Percentiles rank a stretch among this genome's conserved stretches.
Evolutionary conservation across 2,329 filamentous ascomycete genomes (phyloP).

Genomic region (Annulohypoxylon truncatum): DNA sequence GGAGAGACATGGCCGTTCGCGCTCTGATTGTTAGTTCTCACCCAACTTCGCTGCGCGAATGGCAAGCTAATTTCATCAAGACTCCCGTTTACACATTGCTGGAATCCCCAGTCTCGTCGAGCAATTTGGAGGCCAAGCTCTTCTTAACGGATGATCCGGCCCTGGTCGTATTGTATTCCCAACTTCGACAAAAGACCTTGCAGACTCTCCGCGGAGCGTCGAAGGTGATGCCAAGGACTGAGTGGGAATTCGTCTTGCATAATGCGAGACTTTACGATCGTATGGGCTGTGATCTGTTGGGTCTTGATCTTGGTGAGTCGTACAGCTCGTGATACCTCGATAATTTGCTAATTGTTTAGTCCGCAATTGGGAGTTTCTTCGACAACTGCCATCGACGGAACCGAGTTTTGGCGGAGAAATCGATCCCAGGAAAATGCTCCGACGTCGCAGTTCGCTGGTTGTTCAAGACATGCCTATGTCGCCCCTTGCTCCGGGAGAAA

Average conservation of each 20-base stretch:
- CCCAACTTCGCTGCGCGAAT: neutral
- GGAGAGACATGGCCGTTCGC: conserved; percentile 85
- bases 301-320: conserved; percentile 79
- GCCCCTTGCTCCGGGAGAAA: conserved; percentile 54
- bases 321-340: conserved; percentile 29
- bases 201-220: conserved; percentile 88
- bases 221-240: conserved; percentile 79
- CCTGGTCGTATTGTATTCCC: conserved; percentile 85
- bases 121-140: conserved; percentile 74
- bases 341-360: conserved; percentile 58
- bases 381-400: conserved; percentile 52
- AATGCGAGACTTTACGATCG: conserved; percentile 86
- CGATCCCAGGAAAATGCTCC: conserved; percentile 75
- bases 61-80: conserved; percentile 54
- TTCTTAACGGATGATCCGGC: conserved; percentile 93
- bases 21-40: conserved; percentile 75
- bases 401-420: conserved; percentile 60
- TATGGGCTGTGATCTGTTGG: conserved; percentile 93
- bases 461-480: conserved; percentile 76
- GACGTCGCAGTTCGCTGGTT: conserved; percentile 79
- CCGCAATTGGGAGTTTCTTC: conserved; percentile 83
- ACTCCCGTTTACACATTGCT: conserved; percentile 82
- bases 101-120: conserved; percentile 74
- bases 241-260: conserved; percentile 91
- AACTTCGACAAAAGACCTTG: conserved; percentile 82